These are phyloP conservation scores for Aquilaria malaccensis DNA, from an alignment of 345 rosid species.

Conservation along the genomic window DNA sequence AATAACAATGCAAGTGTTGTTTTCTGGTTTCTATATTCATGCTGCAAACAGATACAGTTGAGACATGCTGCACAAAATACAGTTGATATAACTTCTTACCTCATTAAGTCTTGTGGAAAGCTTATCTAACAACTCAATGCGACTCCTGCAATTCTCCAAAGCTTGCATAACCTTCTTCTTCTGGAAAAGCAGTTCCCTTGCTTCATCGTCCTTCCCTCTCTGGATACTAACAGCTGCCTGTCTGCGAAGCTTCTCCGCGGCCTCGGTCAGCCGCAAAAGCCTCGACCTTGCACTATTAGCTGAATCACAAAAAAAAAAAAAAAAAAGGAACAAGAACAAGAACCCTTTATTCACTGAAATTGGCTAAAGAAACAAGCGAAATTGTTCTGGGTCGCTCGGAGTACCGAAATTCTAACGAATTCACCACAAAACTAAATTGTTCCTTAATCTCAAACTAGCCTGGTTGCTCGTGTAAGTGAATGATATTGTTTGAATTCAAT, in stretches of 20 bases:
- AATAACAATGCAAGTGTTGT: too few relatives aligned
- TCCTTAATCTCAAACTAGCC: too few relatives aligned
- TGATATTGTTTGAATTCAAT: background rate
- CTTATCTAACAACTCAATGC: slow-evolving; percentile 65
- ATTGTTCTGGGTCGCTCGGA: background rate
- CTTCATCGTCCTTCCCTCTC: slow-evolving; percentile 68
- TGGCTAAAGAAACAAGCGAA: background rate
- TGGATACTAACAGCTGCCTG: slow-evolving; percentile 64
- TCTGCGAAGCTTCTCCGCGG: slow-evolving; percentile 72
- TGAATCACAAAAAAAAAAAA: slow-evolving; percentile 19
- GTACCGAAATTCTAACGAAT: too few relatives aligned
- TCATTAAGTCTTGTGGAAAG: slow-evolving; percentile 68
- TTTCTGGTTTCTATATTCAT: too few relatives aligned
- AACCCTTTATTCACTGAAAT: background rate
- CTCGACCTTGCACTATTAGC: slow-evolving; percentile 71
- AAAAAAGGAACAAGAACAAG: background rate
- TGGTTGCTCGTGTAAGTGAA: background rate
- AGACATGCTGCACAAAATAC: too few relatives aligned
- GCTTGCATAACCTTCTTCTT: slow-evolving; percentile 85
- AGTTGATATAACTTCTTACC: slow-evolving; percentile 27
- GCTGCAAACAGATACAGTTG: too few relatives aligned
- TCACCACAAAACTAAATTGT: too few relatives aligned
- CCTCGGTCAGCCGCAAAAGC: slow-evolving; percentile 76
- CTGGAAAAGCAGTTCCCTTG: slow-evolving; percentile 70
- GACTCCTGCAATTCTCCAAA: slow-evolving; percentile 62